Evolutionary conservation across 1,284 basidiomycete genomes (phyloP), one percentile per base, ranked within the genome.

Genomic region (Naganishia cerealis): DNA sequence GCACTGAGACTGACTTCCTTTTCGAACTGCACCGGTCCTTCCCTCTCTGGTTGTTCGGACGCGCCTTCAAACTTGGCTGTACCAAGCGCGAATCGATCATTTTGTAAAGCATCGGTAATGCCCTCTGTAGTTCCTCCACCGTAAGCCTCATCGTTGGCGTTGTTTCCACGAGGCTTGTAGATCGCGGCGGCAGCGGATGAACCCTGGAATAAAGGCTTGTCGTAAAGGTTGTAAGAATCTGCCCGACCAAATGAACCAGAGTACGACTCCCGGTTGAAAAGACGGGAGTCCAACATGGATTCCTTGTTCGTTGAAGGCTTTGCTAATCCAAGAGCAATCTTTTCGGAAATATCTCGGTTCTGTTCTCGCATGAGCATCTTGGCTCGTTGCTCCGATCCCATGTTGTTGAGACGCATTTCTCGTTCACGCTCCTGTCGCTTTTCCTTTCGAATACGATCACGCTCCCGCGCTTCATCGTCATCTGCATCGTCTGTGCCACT

Each of bases 1-100:
- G 79, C 71, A 12, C 72, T 69, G 55, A 81, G 67, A 26, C 80
- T 86, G 0, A 89, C 88, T 76, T 99, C 96, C 83, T 97, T 97
- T 83, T 99, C 96, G 76, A 99, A 99, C 78, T 97, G 93, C 39
- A 99, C 96, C n/a, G 96, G 96, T 0, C 96, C 92, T 72, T 92
- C 89, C 70, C 89, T 83, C 42, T 90, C 84, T 76, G 92, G 90
- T 77, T 92, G 90, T 4, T 90, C 88, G 39, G 78, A 77, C n/a
- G 78, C 78, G 61, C 80, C 80, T 78, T 94, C 91, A 76, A 99
- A 99, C 13, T 92, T 93, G 43, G 79, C 80, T 12, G 91, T 88
- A n/a, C 94, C 96, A 36, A 99, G 83, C 21, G 88, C 89, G 78
- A 99, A 99, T 66, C 96, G 86, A 77, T 99, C 96, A 75, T 96